These are phyloP conservation scores for Carex littledalei DNA, from an alignment of 176 grass and related monocot genomes.

Conservation along the genomic window DNA sequence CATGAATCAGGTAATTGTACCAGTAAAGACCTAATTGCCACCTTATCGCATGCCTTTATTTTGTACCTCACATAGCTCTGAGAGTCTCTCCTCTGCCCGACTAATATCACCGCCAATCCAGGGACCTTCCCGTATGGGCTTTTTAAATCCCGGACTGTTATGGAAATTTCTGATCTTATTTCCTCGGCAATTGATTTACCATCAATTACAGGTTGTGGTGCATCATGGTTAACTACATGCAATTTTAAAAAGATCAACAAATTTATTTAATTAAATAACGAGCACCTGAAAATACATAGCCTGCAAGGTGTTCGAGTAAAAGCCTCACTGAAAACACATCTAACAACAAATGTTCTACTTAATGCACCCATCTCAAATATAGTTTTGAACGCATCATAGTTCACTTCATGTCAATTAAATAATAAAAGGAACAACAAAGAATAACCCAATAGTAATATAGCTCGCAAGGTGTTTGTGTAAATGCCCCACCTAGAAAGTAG, in stretches of 20 bases:
- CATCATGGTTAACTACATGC: conserved; percentile 32
- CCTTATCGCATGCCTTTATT: conserved; percentile 74
- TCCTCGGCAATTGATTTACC: conserved; percentile 71
- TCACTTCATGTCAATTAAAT: background rate
- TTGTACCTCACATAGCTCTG: conserved; percentile 71
- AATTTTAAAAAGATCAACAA: background rate
- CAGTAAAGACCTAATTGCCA: conserved; percentile 74
- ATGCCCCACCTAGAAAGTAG: background rate
- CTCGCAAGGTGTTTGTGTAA: background rate
- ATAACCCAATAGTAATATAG: background rate
- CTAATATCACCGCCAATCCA: conserved; percentile 73
- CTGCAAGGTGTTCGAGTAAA: background rate
- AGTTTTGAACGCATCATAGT: background rate
- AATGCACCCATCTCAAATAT: background rate
- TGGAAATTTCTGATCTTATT: conserved; percentile 57
- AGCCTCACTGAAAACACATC: background rate
- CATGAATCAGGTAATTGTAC: conserved; percentile 59
- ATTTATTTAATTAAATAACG: background rate
- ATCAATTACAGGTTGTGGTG: conserved; percentile 47
- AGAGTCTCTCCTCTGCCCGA: conserved; percentile 81
- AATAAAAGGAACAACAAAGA: background rate
- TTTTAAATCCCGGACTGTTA: conserved; percentile 58
- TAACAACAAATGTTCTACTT: background rate
- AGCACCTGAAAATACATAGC: background rate
- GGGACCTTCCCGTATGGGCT: conserved; percentile 42